These are phyloP conservation scores for Paratinospora sagittata DNA, from an alignment of 164 flowering plant species.

Conservation along the genomic window DNA sequence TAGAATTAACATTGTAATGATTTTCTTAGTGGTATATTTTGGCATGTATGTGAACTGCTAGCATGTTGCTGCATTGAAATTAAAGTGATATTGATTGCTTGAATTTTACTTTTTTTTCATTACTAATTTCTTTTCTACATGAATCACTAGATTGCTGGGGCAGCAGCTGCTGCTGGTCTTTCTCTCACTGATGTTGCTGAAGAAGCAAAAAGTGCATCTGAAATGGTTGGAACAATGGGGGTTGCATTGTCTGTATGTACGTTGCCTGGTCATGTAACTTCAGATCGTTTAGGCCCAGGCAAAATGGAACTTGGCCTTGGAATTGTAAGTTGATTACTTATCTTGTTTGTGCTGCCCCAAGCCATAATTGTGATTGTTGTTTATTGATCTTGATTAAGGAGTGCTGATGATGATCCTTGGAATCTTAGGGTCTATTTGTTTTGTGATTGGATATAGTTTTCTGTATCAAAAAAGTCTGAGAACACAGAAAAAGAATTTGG, in stretches of 20 bases:
- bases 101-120: neutral
- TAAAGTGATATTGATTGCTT: neutral
- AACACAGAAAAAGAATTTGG: too few species aligned
- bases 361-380: neutral
- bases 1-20: neutral
- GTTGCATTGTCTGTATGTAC: conserved; percentile 94
- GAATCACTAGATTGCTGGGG: conserved; percentile 74
- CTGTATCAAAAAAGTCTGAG: too few species aligned
- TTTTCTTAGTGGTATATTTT: neutral
- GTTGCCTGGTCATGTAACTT: conserved; percentile 72
- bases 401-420: too few species aligned
- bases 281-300: conserved; percentile 85
- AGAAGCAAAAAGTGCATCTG: conserved; percentile 88
- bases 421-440: too few species aligned
- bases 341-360: conserved; percentile 2
- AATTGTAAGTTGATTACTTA: conserved; percentile 51
- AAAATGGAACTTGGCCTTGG: conserved; percentile 99
- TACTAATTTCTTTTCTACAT: neutral
- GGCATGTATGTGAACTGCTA: neutral
- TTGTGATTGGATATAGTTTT: too few species aligned
- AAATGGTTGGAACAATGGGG: conserved; percentile 93
- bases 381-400: neutral
- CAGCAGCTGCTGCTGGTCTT: conserved; percentile 86
- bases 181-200: conserved; percentile 76
- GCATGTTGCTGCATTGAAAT: neutral